Conservation (phyloP, 768 basidiomycete species). For the Boletus fagicola region DNA sequence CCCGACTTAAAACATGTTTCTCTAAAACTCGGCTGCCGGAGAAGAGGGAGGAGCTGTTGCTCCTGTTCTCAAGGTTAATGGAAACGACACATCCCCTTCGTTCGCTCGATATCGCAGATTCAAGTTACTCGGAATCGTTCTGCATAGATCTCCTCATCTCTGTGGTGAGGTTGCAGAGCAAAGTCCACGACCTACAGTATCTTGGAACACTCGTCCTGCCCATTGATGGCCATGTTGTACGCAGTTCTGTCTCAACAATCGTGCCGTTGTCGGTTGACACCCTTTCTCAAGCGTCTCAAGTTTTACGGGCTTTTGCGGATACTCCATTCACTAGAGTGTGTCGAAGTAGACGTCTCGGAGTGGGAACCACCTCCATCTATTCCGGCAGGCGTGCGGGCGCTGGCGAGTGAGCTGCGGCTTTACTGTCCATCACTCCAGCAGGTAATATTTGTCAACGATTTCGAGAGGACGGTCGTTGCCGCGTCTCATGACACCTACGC, state of each 20-base stretch:
- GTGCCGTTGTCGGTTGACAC: background rate
- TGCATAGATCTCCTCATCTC: constrained; percentile 50
- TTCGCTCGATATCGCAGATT: constrained; percentile 63
- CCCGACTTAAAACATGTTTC: constrained; percentile 67
- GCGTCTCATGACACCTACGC: constrained; percentile 36
- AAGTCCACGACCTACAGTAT: constrained; percentile 47
- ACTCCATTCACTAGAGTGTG: constrained; percentile 47
- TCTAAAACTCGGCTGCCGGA: constrained; percentile 47
- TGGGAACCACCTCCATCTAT: constrained; percentile 61
- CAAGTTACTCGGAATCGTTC: constrained; percentile 53
- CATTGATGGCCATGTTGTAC: constrained; percentile 38
- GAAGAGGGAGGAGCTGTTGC: constrained; percentile 51
- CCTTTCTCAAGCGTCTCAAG: constrained; percentile 48
- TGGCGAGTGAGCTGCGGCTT: constrained; percentile 58
- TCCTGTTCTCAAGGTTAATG: constrained; percentile 46
- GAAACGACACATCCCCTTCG: constrained; percentile 44
- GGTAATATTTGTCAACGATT: constrained; percentile 62
- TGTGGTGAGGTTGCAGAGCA: constrained; percentile 37
- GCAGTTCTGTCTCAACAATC: constrained; percentile 20
- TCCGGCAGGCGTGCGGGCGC: constrained; percentile 52
- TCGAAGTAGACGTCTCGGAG: constrained; percentile 63
- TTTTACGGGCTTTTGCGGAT: constrained; percentile 62
- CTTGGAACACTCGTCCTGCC: constrained; percentile 66
- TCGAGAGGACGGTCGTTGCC: constrained; percentile 51
- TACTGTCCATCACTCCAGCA: constrained; percentile 52